Percentiles rank a stretch among this genome's conserved stretches.
Conservation (phyloP, 805 yeast genomes). For the Yamadazyma sp. region DNA sequence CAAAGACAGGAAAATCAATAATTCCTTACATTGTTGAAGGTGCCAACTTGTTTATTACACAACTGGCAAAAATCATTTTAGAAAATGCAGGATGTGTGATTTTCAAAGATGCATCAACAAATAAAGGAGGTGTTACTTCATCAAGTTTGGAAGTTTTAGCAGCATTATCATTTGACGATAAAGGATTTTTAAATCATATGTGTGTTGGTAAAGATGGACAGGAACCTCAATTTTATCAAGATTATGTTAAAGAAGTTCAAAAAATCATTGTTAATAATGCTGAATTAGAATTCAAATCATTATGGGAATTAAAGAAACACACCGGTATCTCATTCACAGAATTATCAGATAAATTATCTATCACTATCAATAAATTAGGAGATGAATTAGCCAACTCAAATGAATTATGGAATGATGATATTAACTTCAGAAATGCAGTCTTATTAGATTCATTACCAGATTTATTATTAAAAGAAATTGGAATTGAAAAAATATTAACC, state of each 20-base stretch:
- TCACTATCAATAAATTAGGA: constrained; percentile 77
- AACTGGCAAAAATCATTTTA: constrained; percentile 81
- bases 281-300: constrained; percentile 74
- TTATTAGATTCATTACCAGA: constrained; percentile 76
- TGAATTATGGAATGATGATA: constrained; percentile 83
- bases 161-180: constrained; percentile 86
- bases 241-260: constrained; percentile 86
- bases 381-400: constrained; percentile 80
- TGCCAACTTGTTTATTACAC: constrained; percentile 93
- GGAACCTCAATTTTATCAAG: constrained; percentile 71
- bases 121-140: constrained; percentile 98
- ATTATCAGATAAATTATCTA: constrained; percentile 79
- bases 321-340: constrained; percentile 64
- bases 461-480: constrained; percentile 60
- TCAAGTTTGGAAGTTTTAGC: constrained; percentile 94
- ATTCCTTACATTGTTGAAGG: constrained; percentile 95
- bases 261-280: constrained; percentile 74
- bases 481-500: constrained; percentile 61
- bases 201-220: constrained; percentile 54
- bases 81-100: constrained; percentile 85
- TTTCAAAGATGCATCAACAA: constrained; percentile 94
- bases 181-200: constrained; percentile 75
- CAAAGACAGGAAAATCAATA: constrained; percentile 68
- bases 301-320: constrained; percentile 71
- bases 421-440: constrained; percentile 70